These are phyloP conservation scores for Naematelia encephala DNA, from an alignment of 768 basidiomycete species.

Conservation along the genomic window DNA sequence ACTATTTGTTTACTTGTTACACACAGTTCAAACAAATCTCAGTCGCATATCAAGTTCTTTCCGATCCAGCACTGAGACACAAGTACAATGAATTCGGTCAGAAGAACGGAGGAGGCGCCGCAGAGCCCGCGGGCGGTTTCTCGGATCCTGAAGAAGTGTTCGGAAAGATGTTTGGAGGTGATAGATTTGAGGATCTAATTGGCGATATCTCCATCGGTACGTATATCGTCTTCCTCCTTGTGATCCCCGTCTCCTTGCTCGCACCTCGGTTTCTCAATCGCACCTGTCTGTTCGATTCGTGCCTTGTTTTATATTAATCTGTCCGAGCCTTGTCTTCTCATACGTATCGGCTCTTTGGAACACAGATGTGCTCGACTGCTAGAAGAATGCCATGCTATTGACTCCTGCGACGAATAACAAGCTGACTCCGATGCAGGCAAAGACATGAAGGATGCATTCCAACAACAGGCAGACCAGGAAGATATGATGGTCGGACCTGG, in stretches of 20 bases:
- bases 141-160: slow-evolving; percentile 51
- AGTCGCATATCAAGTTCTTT: slow-evolving; percentile 50
- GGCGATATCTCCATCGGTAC: slow-evolving; percentile 49
- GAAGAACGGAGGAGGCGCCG: slow-evolving; percentile 47
- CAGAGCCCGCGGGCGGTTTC: slow-evolving; percentile 50
- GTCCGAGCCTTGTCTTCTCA: no score
- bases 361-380: background rate
- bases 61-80: slow-evolving; percentile 46
- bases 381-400: background rate
- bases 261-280: background rate
- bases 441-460: slow-evolving; percentile 52
- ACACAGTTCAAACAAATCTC: slow-evolving; percentile 49
- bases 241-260: background rate
- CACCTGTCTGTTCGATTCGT: no score
- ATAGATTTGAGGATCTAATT: slow-evolving; percentile 46
- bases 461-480: slow-evolving; percentile 46
- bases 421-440: slow-evolving; percentile 20
- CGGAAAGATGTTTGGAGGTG: slow-evolving; percentile 51
- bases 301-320: no score
- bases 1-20: no score
- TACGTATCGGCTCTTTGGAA: no score
- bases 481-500: slow-evolving; percentile 35
- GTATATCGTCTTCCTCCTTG: slow-evolving; percentile 11
- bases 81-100: slow-evolving; percentile 51
- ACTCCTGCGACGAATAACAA: background rate